Evolutionary conservation across 164 flowering plant genomes (phyloP).

Genomic region (Akebia trifoliata): DNA sequence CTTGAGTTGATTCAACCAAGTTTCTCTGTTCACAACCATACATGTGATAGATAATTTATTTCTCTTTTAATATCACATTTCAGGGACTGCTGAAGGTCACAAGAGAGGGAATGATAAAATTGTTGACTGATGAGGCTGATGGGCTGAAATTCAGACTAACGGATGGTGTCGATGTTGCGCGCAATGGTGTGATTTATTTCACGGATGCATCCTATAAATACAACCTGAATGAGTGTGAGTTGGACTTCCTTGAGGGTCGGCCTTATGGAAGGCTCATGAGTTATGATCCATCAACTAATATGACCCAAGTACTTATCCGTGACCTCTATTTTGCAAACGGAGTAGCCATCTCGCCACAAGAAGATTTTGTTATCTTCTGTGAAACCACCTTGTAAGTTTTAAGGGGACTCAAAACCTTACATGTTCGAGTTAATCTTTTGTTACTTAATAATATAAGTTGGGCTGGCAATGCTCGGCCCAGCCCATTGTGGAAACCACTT

Average conservation of each 20-base stretch:
- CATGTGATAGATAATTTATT: too few species aligned
- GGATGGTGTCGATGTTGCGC: constrained; percentile 62
- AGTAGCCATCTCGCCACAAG: constrained; percentile 60
- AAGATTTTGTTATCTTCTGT: constrained; percentile 53
- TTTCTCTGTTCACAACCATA: too few species aligned
- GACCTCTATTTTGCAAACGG: constrained; percentile 89
- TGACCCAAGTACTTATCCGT: constrained; percentile 42
- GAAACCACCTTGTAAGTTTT: constrained; percentile 61
- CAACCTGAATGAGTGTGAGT: constrained; percentile 13
- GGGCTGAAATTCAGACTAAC: constrained; percentile 54
- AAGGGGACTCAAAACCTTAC: neutral
- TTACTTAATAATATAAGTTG: too few species aligned
- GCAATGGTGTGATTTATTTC: constrained; percentile 68
- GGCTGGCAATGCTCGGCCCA: too few species aligned
- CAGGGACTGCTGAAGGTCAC: constrained; percentile 71
- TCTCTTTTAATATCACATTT: too few species aligned
- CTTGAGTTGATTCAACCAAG: too few species aligned
- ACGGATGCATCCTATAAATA: constrained; percentile 77
- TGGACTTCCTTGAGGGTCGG: constrained; percentile 57
- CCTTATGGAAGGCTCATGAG: constrained; percentile 83
- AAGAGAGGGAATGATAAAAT: constrained; percentile 34
- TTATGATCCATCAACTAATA: constrained; percentile 49
- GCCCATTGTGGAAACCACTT: too few species aligned
- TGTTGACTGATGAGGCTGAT: constrained; percentile 59
- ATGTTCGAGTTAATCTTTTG: too few species aligned